Percentiles rank a stretch among this genome's conserved stretches.
phyloP scores from a whole-genome alignment of 805 yeast genomes.

The Ogataea thermomethanolica region DNA sequence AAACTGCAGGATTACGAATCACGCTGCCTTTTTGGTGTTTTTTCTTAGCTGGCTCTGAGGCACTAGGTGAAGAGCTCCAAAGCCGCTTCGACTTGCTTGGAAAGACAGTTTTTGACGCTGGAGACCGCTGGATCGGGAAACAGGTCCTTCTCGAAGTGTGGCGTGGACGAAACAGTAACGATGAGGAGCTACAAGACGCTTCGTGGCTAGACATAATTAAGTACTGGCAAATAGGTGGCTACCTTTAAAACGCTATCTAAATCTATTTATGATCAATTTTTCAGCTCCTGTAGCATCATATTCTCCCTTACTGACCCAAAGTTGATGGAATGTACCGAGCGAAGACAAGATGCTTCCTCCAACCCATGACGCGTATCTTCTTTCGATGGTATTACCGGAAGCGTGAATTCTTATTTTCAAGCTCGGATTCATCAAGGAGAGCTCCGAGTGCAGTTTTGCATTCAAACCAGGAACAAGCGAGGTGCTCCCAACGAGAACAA shows the following conservation, averaged over 20 bases:
- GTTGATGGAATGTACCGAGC: slow-evolving; percentile 90
- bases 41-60: slow-evolving; percentile 43
- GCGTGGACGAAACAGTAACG: slow-evolving; percentile 36
- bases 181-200: slow-evolving; percentile 26
- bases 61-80: slow-evolving; percentile 31
- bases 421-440: slow-evolving; percentile 72
- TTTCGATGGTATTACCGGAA: slow-evolving; percentile 71
- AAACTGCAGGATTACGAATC: slow-evolving; percentile 26
- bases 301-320: slow-evolving; percentile 88
- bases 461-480: slow-evolving; percentile 79
- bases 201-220: slow-evolving; percentile 54
- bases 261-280: slow-evolving; percentile 73
- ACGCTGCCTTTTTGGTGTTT: slow-evolving; percentile 49
- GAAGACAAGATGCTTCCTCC: slow-evolving; percentile 89
- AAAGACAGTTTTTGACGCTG: slow-evolving; percentile 34
- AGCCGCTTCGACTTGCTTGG: slow-evolving; percentile 32
- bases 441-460: slow-evolving; percentile 70
- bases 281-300: slow-evolving; percentile 87
- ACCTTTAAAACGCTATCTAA: slow-evolving; percentile 48
- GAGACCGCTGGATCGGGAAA: slow-evolving; percentile 51
- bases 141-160: slow-evolving; percentile 52
- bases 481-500: slow-evolving; percentile 81
- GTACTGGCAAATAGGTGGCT: slow-evolving; percentile 47
- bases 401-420: slow-evolving; percentile 81
- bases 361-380: slow-evolving; percentile 82